phyloP scores from a whole-genome alignment of 2,329 filamentous ascomycete genomes.

The Huntiella bhutanensis region DNA sequence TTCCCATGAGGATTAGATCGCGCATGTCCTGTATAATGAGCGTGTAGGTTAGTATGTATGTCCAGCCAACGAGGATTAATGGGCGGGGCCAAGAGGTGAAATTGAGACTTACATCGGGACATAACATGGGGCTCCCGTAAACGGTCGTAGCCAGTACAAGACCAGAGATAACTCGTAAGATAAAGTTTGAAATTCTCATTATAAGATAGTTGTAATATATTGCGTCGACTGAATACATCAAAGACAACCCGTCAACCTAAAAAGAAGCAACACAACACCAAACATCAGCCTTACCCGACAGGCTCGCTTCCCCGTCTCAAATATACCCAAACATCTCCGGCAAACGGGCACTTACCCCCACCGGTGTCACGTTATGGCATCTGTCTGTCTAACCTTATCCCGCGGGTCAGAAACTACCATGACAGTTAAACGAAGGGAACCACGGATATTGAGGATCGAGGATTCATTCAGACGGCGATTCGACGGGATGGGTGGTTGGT shows the following conservation, averaged over 20 bases:
- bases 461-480: too few species aligned
- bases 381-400: too few species aligned
- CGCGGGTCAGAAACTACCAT: too few species aligned
- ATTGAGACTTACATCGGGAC: constrained; percentile 7
- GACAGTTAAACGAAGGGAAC: too few species aligned
- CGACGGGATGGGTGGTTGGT: too few species aligned
- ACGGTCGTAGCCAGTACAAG: neutral
- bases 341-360: too few species aligned
- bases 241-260: neutral
- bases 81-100: neutral
- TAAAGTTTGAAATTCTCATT: neutral
- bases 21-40: constrained; percentile 11
- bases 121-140: constrained; percentile 8
- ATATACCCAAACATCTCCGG: neutral
- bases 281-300: too few species aligned
- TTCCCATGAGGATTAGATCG: constrained; percentile 28
- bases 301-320: neutral
- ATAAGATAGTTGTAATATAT: neutral
- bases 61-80: neutral
- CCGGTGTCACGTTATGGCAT: too few species aligned
- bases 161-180: neutral
- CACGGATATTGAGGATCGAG: too few species aligned
- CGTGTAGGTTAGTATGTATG: neutral
- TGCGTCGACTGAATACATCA: neutral
- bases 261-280: too few species aligned